Base-by-base conservation (phyloP, 345 rosid species). In the Eucalyptus shirleyi region DNA sequence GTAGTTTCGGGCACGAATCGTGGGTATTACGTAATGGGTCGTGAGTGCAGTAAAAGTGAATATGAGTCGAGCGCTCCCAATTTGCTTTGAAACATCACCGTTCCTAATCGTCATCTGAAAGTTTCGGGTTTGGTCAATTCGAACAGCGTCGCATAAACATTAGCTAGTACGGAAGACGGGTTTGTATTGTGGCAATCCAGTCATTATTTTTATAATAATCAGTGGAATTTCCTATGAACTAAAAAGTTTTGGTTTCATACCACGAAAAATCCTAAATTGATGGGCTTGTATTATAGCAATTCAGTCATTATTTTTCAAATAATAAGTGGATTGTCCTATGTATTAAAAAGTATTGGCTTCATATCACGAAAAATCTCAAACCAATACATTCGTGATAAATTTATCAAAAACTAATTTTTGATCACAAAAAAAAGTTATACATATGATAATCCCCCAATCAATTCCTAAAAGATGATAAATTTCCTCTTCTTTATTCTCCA, bases 341-440 rank as follows among this genome's bases (percentile, higher is more conserved):
- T 32, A 69, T 4, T 69, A 32, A 69, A 9, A 69, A 69, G 24
- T 17, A 37, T 56, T 23, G 6, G 62, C 1, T 56, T 56, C 1
- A 56, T 56, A 56, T 24, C 2, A 24, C 0, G 6, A 24, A 56
- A 56, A 53, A 53, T 53, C 0, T 53, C 59, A 53, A 53, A 8
- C 0, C 2, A 0, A 1, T 24, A 56, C 6, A 24, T 23, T 0
- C 0, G 6, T 56, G 0, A 56, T 24, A 2, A 56, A 56, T 56
- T 24, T 56, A 56, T 24, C 3, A 0, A 0, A 56, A 24, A 23
- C 13, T 56, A 56, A 24, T 56, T 56, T 56, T 56, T 56, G 1
- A 56, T 56, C 2, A 56, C 6, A 23, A 56, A 56, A 56, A 56
- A 9, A 9, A 9, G 47, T 9, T 9, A 0, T 10, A 56, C 4